phyloP scores from a whole-genome alignment of 2,329 filamentous ascomycete genomes.

The Penicillium oxalicum region DNA sequence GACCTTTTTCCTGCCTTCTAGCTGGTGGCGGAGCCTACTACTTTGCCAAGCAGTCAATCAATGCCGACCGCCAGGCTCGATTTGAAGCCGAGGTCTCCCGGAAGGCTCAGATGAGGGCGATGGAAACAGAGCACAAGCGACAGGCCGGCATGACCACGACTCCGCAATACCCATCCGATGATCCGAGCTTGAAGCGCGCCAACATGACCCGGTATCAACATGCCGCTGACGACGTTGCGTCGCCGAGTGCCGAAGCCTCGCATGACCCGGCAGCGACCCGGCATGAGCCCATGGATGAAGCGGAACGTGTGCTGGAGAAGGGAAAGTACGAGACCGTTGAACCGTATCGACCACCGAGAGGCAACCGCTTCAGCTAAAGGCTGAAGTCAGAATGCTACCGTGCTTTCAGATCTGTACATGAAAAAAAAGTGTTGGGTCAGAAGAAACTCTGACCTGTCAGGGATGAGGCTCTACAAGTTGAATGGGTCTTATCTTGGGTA shows the following conservation, averaged over 20 bases:
- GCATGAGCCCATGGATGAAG: slow-evolving; percentile 68
- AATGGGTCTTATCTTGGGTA: too few species aligned
- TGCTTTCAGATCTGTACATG: too few species aligned
- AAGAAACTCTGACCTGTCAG: too few species aligned
- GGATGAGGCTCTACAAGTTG: too few species aligned
- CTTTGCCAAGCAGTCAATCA: slow-evolving; percentile 92
- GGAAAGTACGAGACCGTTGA: slow-evolving; percentile 80
- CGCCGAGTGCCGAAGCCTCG: slow-evolving; percentile 66
- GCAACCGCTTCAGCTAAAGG: slow-evolving; percentile 69
- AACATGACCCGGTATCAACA: slow-evolving; percentile 26
- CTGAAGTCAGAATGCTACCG: too few species aligned
- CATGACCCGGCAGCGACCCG: slow-evolving; percentile 78
- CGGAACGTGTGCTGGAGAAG: slow-evolving; percentile 64
- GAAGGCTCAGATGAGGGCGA: slow-evolving; percentile 33
- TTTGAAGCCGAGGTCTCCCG: slow-evolving; percentile 65
- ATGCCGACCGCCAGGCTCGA: slow-evolving; percentile 72
- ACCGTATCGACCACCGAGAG: slow-evolving; percentile 72
- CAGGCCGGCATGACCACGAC: slow-evolving; percentile 19
- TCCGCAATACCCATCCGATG: slow-evolving; percentile 19
- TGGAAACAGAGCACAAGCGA: slow-evolving; percentile 32
- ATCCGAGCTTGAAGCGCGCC: slow-evolving; percentile 32
- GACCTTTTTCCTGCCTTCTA: slow-evolving; percentile 30
- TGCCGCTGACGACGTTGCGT: slow-evolving; percentile 47
- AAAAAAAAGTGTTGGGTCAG: too few species aligned
- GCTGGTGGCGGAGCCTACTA: slow-evolving; percentile 89